Percentiles rank a stretch among this genome's conserved stretches.
These are phyloP conservation scores for Fusarium ramigenum DNA, from an alignment of 2,329 filamentous ascomycete species.

Conservation along the genomic window DNA sequence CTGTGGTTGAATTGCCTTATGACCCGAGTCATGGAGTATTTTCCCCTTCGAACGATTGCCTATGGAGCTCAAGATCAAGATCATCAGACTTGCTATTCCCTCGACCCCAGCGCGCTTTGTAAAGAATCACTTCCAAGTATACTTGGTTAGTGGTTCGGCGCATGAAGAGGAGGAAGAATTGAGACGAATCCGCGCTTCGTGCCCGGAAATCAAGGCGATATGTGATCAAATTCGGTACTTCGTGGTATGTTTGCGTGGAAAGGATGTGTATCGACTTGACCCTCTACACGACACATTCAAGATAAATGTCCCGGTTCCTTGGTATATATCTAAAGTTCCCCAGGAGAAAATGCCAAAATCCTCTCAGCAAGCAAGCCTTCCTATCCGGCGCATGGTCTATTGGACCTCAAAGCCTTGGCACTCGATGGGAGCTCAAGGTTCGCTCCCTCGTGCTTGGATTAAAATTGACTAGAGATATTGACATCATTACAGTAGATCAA, in stretches of 20 bases:
- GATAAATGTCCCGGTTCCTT: neutral
- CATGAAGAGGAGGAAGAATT: neutral
- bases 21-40: neutral
- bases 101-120: neutral
- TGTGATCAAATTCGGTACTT: neutral
- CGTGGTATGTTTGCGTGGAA: rapidly evolving
- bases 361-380: neutral
- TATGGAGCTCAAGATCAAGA: neutral
- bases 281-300: neutral
- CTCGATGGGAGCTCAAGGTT: neutral
- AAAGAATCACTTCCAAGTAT: neutral
- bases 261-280: neutral
- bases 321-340: too few species aligned
- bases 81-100: neutral
- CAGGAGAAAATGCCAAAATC: rapidly evolving
- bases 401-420: rapidly evolving
- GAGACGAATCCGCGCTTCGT: rapidly evolving
- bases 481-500: neutral
- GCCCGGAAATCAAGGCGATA: neutral
- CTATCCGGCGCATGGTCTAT: neutral
- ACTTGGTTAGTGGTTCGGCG: neutral
- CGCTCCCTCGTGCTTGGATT: neutral
- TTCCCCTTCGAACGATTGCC: neutral
- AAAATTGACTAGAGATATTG: rapidly evolving
- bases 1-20: rapidly evolving